Conservation (phyloP, 495 filamentous ascomycete genomes). For the Trichoderma reesei region DNA sequence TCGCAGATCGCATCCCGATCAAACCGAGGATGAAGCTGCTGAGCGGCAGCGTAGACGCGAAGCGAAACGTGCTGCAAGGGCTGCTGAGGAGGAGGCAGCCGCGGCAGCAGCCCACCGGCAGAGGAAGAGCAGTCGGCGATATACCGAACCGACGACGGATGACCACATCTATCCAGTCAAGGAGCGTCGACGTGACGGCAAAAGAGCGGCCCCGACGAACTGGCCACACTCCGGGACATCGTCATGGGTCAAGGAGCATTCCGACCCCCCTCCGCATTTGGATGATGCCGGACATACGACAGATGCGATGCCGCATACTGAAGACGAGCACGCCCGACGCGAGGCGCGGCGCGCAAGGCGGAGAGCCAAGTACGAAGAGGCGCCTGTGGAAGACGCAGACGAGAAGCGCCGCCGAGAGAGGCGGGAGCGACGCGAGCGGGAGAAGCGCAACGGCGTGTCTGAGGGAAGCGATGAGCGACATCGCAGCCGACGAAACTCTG, state of each 20-base stretch:
- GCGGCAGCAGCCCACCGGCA: conserved; percentile 13
- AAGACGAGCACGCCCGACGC: conserved; percentile 39
- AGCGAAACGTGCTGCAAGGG: conserved; percentile 31
- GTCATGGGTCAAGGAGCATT: conserved; percentile 52
- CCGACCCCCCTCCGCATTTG: conserved; percentile 40
- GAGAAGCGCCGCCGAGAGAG: conserved; percentile 37
- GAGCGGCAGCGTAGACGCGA: conserved; percentile 42
- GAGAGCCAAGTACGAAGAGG: conserved; percentile 34
- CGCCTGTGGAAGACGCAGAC: conserved; percentile 28
- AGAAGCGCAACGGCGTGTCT: conserved; percentile 23
- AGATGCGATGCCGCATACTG: conserved; percentile 25
- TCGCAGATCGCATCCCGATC: conserved; percentile 21
- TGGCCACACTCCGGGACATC: conserved; percentile 49
- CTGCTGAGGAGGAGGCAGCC: conserved; percentile 18
- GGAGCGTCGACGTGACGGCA: conserved; percentile 26
- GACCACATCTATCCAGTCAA: conserved; percentile 36
- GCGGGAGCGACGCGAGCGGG: conserved; percentile 32
- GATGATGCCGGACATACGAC: conserved; percentile 18
- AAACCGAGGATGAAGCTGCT: conserved; percentile 33
- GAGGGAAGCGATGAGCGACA: conserved; percentile 34
- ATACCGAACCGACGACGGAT: conserved; percentile 26
- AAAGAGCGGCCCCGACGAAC: conserved; percentile 23
- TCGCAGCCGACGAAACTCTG: conserved; percentile 25
- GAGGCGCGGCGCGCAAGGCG: conserved; percentile 35
- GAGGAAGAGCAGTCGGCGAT: conserved; percentile 22